Conservation (phyloP, 1,284 basidiomycete genomes). For the Leccinum holopus region DNA sequence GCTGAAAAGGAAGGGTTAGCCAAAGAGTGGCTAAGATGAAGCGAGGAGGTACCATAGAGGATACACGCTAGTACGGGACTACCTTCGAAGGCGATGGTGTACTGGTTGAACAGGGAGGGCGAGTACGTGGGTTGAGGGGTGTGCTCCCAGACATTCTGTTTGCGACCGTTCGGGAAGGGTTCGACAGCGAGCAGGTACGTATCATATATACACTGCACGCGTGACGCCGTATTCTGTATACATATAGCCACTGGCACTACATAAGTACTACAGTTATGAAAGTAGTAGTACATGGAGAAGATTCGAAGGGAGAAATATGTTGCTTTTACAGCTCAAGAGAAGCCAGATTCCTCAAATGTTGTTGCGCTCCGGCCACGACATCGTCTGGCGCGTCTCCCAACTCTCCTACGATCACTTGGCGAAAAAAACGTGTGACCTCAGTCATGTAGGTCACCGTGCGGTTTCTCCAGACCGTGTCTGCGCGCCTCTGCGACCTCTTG, state of each 20-base stretch:
- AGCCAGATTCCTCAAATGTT: too few species aligned
- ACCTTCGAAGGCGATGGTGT: constrained; percentile 24
- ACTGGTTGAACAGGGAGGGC: constrained; percentile 8
- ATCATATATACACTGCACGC: constrained; percentile 8
- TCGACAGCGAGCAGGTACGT: not conserved
- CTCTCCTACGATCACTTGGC: too few species aligned
- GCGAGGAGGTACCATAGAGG: constrained; percentile 15
- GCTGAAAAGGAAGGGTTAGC: constrained; percentile 11
- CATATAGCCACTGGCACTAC: too few species aligned
- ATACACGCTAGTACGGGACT: constrained; percentile 17
- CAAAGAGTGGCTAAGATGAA: not conserved
- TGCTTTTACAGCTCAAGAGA: too few species aligned
- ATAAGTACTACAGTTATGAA: too few species aligned
- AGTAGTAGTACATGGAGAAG: too few species aligned
- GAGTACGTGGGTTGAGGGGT: constrained; percentile 13
- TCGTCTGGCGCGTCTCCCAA: too few species aligned
- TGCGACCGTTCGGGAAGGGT: not conserved
- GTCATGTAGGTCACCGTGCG: too few species aligned
- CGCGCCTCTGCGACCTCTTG: not conserved
- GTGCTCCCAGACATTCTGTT: constrained; percentile 15
- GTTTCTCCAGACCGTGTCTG: not conserved
- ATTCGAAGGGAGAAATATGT: too few species aligned
- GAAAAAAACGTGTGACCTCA: too few species aligned
- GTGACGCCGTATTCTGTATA: not conserved
- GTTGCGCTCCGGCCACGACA: too few species aligned